phyloP scores from a whole-genome alignment of 257 asterid species.

The Solanum boliviense region DNA sequence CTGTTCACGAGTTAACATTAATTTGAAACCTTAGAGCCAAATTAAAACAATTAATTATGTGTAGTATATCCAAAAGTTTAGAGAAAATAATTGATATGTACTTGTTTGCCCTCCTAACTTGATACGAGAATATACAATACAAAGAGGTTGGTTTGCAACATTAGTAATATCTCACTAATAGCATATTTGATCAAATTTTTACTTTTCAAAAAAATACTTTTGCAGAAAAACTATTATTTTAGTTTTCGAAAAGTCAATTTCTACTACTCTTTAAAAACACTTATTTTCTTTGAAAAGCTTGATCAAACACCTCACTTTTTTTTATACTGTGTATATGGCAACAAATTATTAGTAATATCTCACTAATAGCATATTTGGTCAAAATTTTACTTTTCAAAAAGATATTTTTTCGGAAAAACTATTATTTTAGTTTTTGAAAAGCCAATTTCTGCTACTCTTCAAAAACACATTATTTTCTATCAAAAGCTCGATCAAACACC shows the following conservation, averaged over 20 bases:
- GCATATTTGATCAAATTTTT: too few relatives aligned
- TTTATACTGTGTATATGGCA: neutral
- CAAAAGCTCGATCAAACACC: neutral
- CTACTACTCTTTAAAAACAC: neutral
- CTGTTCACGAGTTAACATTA: neutral
- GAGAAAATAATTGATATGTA: neutral
- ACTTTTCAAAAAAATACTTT: neutral
- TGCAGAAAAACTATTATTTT: neutral
- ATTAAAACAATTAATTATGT: neutral
- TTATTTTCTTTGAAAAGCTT: too few relatives aligned
- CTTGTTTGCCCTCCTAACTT: neutral
- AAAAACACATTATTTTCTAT: neutral
- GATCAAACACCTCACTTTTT: too few relatives aligned
- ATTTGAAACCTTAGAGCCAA: neutral
- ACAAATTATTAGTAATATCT: neutral
- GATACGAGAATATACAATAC: neutral
- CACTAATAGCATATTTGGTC: neutral
- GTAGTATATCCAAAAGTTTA: neutral
- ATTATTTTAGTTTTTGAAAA: neutral
- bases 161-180: neutral
- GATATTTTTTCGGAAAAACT: neutral
- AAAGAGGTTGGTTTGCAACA: neutral
- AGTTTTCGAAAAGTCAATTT: too few relatives aligned
- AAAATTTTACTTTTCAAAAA: neutral
- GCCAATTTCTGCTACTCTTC: neutral